A percentile compares a stretch with the other conserved stretches of the same genome.
Conservation (phyloP, 352 stramenopile species). For the Phytophthora pistaciae region DNA sequence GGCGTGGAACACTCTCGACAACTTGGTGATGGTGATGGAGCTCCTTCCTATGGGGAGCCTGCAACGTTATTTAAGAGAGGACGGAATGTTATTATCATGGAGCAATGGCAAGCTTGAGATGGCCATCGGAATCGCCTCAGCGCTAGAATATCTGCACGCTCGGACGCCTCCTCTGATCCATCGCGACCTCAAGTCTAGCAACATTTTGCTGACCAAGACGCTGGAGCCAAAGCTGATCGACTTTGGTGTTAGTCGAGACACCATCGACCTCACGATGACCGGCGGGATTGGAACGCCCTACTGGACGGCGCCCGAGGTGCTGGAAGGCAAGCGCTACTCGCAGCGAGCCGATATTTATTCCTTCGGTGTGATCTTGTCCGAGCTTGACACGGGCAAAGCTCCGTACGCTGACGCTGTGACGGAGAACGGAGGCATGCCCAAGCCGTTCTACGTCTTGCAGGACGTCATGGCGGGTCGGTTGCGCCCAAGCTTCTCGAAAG, state of each 20-base stretch:
- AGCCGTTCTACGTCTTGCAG: conserved; percentile 52
- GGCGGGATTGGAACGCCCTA: conserved; percentile 83
- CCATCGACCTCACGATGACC: conserved; percentile 47
- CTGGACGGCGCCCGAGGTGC: conserved; percentile 84
- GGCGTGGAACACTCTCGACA: conserved; percentile 53
- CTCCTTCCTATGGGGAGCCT: conserved; percentile 33
- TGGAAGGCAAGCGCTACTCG: conserved; percentile 61
- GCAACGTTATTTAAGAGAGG: conserved; percentile 28
- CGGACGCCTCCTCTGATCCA: conserved; percentile 42
- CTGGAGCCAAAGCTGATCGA: conserved; percentile 82
- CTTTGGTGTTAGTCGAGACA: conserved; percentile 74
- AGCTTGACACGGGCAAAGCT: conserved; percentile 43
- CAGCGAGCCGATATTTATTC: conserved; percentile 75
- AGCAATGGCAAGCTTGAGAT: conserved; percentile 47
- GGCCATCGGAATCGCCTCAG: conserved; percentile 50
- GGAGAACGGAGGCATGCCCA: conserved; percentile 15
- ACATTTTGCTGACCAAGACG: conserved; percentile 75
- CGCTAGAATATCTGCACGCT: conserved; percentile 46
- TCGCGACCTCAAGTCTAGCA: conserved; percentile 46
- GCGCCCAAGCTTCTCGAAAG: conserved; percentile 47
- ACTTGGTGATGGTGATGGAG: conserved; percentile 47
- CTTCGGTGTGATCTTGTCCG: conserved; percentile 65
- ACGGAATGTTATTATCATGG: conserved; percentile 39
- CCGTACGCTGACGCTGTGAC: conserved; percentile 39
- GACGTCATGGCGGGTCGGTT: conserved; percentile 46